phyloP scores from a whole-genome alignment of 2,329 filamentous ascomycete genomes.

The Trichoderma sp. region DNA sequence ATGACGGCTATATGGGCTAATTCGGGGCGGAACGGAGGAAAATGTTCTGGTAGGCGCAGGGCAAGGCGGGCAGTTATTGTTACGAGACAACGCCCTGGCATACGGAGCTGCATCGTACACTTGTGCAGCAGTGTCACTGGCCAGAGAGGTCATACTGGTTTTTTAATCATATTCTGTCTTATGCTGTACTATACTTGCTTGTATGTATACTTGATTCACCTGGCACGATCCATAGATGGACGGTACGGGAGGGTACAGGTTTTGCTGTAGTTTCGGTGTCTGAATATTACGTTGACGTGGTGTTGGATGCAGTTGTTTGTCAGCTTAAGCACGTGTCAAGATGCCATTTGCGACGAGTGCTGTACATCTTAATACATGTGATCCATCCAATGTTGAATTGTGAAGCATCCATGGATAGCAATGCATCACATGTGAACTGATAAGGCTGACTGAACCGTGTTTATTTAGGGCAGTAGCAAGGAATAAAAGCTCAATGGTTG shows the following conservation, averaged over 20 bases:
- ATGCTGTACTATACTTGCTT: conserved; percentile 20
- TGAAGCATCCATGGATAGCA: not conserved
- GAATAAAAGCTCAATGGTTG: not conserved
- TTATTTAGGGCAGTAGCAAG: not conserved
- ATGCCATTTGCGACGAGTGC: not conserved
- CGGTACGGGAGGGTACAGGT: not conserved
- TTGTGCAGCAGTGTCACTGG: conserved; percentile 16
- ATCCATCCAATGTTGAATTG: not conserved
- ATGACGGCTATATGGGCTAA: conserved; percentile 30
- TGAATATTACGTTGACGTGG: not conserved
- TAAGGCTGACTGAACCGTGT: not conserved
- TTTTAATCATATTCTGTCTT: conserved; percentile 21
- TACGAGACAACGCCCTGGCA: conserved; percentile 14
- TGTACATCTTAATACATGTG: not conserved
- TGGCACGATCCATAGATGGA: conserved; percentile 16
- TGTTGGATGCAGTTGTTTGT: not conserved
- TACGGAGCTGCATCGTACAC: not conserved
- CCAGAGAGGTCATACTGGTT: conserved; percentile 4
- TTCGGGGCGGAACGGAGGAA: not conserved
- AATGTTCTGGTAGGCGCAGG: conserved; percentile 19
- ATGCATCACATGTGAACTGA: not conserved
- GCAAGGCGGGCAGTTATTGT: conserved; percentile 10
- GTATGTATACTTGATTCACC: conserved; percentile 12
- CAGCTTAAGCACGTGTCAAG: not conserved
- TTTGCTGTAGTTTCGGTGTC: not conserved